Conservation (phyloP, 2,329 filamentous ascomycete genomes). For the Rasamsonia emersonii region DNA sequence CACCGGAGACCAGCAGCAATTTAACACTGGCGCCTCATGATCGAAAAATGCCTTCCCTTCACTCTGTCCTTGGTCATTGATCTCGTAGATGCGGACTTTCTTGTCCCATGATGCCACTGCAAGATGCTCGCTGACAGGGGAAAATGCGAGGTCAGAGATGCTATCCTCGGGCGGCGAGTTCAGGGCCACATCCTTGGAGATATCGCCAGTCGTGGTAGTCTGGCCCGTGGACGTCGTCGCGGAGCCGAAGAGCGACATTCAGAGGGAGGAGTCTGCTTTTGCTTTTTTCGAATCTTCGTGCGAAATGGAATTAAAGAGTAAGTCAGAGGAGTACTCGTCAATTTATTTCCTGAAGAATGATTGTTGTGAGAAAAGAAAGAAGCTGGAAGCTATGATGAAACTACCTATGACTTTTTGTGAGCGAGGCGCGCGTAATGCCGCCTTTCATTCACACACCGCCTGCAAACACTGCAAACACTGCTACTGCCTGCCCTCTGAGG, state of each 20-base stretch:
- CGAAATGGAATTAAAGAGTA: too few species aligned
- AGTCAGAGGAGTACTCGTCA: too few species aligned
- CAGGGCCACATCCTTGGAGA: slow-evolving; percentile 79
- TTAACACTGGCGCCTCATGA: slow-evolving; percentile 76
- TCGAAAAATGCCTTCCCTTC: slow-evolving; percentile 80
- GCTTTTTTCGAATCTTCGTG: not conserved
- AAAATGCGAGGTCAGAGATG: slow-evolving; percentile 81
- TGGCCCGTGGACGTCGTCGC: slow-evolving; percentile 41
- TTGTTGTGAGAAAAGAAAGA: too few species aligned
- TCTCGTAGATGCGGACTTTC: slow-evolving; percentile 94
- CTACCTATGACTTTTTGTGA: too few species aligned
- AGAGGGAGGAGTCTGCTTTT: not conserved
- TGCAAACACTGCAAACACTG: too few species aligned
- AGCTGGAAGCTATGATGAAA: too few species aligned
- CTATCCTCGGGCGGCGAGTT: slow-evolving; percentile 75
- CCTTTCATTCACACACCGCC: too few species aligned
- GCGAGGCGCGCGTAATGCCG: too few species aligned
- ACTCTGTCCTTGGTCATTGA: slow-evolving; percentile 66
- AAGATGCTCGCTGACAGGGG: slow-evolving; percentile 66
- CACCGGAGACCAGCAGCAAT: slow-evolving; percentile 82
- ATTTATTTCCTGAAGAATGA: too few species aligned
- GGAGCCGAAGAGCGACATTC: slow-evolving; percentile 45
- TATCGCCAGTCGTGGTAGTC: slow-evolving; percentile 75
- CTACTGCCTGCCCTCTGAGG: too few species aligned
- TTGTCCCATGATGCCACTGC: slow-evolving; percentile 95